Evolutionary conservation across 192 early-diverging fungal genomes (phyloP), one percentile per base, ranked within the genome.

Genomic region (Backusella parvicylindrica): DNA sequence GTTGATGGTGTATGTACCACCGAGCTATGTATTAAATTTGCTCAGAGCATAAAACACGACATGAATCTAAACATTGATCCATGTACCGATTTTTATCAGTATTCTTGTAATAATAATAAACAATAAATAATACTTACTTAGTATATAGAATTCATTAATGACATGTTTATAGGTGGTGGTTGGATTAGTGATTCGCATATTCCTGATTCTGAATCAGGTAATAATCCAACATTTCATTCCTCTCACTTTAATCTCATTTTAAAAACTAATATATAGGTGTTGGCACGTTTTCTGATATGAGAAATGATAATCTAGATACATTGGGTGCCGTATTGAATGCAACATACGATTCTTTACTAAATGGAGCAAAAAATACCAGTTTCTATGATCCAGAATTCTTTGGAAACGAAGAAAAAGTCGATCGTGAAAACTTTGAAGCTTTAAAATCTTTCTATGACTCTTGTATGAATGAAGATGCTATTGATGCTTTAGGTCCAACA

Each of bases 1-100:
- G 6, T 28, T 31, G 31, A 21, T 63, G 56, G 12, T 26, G 77
- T 84, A 1, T 92, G 91, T 68, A 78, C 71, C 2, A 85, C 87
- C 13, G 75, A 77, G 4, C 81, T 87, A 26, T 93, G 91, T 76
- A 81, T 88, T 5, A 72, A 85, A 6, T 79, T 83, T 0, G 87
- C 91, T 12, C 81, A 81, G 1, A 47, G 79, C 18, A 88, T 93
- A 63, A 77, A 89, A 26, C 40, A 68, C 12, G 85, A 86, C 16
- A 80, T 93, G 49, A 87, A 91, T 70, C 68, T 81, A 2, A 72
- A 75, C 18, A 83, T 81, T 1, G 88, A 93, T 77, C 91, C 91
- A 11, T 93, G 91, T 47, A 68, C 78, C 21, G 91, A 93, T 76
- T 93, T 93, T 82, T 92, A 86, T 73, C 81, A 86, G 66, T 92